Percentiles rank a stretch among this genome's conserved stretches.
These are phyloP conservation scores for Fusarium sp. DNA, from an alignment of 2,329 filamentous ascomycete genomes.

Conservation along the genomic window DNA sequence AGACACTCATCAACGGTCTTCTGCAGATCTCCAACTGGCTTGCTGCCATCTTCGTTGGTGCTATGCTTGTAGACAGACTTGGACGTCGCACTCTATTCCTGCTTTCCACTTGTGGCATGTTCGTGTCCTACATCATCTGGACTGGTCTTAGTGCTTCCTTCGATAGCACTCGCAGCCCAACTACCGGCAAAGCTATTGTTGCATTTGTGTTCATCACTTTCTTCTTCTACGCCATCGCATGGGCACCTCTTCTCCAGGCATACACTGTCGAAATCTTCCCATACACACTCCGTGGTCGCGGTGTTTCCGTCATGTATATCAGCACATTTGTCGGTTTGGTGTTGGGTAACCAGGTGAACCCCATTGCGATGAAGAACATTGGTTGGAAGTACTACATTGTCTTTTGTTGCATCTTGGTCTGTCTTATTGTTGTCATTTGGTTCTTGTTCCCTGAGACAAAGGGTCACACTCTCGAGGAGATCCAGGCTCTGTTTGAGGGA, in stretches of 20 bases:
- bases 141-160: conserved; percentile 45
- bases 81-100: conserved; percentile 56
- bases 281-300: conserved; percentile 37
- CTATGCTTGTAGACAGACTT: conserved; percentile 54
- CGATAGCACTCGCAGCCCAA: conserved; percentile 29
- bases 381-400: conserved; percentile 56
- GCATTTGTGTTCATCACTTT: conserved; percentile 55
- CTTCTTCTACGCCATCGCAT: conserved; percentile 52
- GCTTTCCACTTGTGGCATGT: conserved; percentile 52
- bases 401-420: conserved; percentile 50
- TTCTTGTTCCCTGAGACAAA: conserved; percentile 53
- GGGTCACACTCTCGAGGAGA: conserved; percentile 47
- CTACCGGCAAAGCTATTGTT: conserved; percentile 47
- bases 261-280: conserved; percentile 47
- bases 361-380: conserved; percentile 53
- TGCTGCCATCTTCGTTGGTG: conserved; percentile 51
- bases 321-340: conserved; percentile 38
- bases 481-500: conserved; percentile 47
- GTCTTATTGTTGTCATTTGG: conserved; percentile 50
- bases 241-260: conserved; percentile 49
- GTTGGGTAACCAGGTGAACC: conserved; percentile 56
- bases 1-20: conserved; percentile 43
- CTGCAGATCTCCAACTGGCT: conserved; percentile 54
- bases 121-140: conserved; percentile 50
- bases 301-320: conserved; percentile 37